Conservation (phyloP, 768 basidiomycete species). For the Russula abietina region DNA sequence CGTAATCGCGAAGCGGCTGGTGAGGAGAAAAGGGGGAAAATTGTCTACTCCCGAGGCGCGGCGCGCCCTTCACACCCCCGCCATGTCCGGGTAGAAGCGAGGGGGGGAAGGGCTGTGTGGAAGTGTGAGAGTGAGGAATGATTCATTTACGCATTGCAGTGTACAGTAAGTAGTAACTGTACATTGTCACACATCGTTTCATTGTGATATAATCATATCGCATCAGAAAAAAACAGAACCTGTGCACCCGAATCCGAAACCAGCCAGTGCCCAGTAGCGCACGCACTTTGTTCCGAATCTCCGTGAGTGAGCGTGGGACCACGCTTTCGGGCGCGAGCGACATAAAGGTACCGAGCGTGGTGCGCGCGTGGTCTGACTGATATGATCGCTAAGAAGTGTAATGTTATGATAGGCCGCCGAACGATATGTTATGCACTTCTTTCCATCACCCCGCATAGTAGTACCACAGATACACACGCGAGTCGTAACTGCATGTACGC, state of each 20-base stretch:
- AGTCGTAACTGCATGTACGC: conserved; percentile 7
- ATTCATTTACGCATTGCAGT: conserved; percentile 1
- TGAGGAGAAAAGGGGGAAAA: not conserved
- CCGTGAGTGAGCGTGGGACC: conserved; percentile 8
- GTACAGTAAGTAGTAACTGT: too few relatives aligned
- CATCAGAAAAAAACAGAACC: not conserved
- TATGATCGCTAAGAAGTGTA: not conserved
- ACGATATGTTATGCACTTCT: not conserved
- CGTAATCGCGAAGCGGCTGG: conserved; percentile 14
- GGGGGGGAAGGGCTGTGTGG: not conserved
- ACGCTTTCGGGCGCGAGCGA: too few relatives aligned
- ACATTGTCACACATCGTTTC: too few relatives aligned
- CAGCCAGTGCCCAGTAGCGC: not conserved
- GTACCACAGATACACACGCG: conserved; percentile 7
- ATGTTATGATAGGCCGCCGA: not conserved
- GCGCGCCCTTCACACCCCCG: conserved; percentile 15
- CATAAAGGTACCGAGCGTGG: too few relatives aligned
- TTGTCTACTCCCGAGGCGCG: conserved; percentile 18
- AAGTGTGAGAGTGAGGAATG: not conserved
- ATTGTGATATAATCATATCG: too few relatives aligned
- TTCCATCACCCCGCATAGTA: not conserved
- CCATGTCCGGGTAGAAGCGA: conserved; percentile 9
- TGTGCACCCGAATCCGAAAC: not conserved
- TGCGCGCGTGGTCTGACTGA: not conserved
- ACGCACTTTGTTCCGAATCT: conserved; percentile 13